These are phyloP conservation scores for Amaranthus hypochondriacus DNA, from an alignment of 148 eudicot species.

Conservation along the genomic window DNA sequence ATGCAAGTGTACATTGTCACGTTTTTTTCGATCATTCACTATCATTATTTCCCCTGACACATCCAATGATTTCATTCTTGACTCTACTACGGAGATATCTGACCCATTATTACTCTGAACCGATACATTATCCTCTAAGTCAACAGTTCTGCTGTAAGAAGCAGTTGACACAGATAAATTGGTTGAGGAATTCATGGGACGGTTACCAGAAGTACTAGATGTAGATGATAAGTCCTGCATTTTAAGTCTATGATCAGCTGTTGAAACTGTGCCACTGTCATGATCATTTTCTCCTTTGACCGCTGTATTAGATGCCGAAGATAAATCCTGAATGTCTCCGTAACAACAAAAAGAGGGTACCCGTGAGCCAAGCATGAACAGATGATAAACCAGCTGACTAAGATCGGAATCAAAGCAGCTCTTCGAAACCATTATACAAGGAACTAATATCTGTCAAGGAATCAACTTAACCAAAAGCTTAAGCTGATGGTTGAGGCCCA, in stretches of 20 bases:
- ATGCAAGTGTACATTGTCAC: slow-evolving; percentile 17
- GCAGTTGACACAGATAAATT: slow-evolving; percentile 12
- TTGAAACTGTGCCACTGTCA: slow-evolving; percentile 21
- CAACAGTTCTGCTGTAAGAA: slow-evolving; percentile 5
- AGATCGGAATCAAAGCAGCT: background rate
- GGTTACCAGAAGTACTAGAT: slow-evolving; percentile 2
- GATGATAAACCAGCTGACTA: background rate
- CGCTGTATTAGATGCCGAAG: slow-evolving; percentile 14
- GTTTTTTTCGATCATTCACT: slow-evolving; percentile 19
- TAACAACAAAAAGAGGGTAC: slow-evolving; percentile 18
- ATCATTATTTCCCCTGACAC: slow-evolving; percentile 13
- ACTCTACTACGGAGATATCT: slow-evolving; percentile 21
- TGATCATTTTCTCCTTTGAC: slow-evolving; percentile 17
- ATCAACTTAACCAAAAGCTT: too few relatives aligned
- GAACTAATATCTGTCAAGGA: background rate
- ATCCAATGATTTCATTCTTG: slow-evolving; percentile 29
- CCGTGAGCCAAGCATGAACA: slow-evolving; percentile 8
- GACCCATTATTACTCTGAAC: slow-evolving; percentile 18
- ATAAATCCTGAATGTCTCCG: slow-evolving; percentile 13
- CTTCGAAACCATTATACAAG: background rate
- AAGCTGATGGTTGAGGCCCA: too few relatives aligned
- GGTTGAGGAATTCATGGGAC: background rate
- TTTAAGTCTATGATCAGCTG: slow-evolving; percentile 5
- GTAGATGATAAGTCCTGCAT: slow-evolving; percentile 22
- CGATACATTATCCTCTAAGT: slow-evolving; percentile 16